Base-by-base conservation (phyloP, 2,329 filamentous ascomycete species). In the Trichoderma asperellum region DNA sequence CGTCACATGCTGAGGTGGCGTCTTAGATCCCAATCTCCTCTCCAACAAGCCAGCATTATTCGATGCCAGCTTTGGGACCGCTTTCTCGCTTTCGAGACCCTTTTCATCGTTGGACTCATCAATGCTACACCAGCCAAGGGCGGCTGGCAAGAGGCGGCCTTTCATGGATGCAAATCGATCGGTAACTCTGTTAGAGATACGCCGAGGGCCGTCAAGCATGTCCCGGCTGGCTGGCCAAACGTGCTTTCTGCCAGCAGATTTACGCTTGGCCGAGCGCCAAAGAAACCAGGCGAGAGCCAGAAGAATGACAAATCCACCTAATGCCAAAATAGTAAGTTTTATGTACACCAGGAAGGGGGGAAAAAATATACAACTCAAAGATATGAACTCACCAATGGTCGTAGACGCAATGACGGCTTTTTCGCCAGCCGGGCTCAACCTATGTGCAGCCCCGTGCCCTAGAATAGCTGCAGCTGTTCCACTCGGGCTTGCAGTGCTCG, bases 251-350 rank as follows among this genome's bases (percentile, higher is more conserved):
- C 18, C 73, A 71, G 21, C 71, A 32, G 56, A 52, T 14, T 59
- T 67, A 12, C 57, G 55, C 32, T 68, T 73, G 37, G 56, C 76
- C n/a, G 52, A 63, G n/a, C 81, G 79, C 77, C 81, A 84, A 5
- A 82, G 74, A 29, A 85, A 76, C 83, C 83, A 86, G 8, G 73
- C 73, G 29, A 85, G 69, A 70, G 84, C 82, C 64, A 80, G 82
- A 10, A 84, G 70, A 34, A 84, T 73, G 24, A 86, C 80, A 61
- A 84, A 83, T 6, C 78, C 79, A 34, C 81, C 84, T 75, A 32
- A n/a, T 14, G 57, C 29, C 35, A n/a, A 27, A 43, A 55, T 24
- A 35, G 65, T 61, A 34, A 68, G 24, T 43, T 43, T 40, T 35
- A 61, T 55, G 27, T 40, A 55, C 12, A 58, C 32, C 37, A n/a